Evolutionary conservation across 345 rosid species (phyloP).

Genomic region (Lepidium aucheri): DNA sequence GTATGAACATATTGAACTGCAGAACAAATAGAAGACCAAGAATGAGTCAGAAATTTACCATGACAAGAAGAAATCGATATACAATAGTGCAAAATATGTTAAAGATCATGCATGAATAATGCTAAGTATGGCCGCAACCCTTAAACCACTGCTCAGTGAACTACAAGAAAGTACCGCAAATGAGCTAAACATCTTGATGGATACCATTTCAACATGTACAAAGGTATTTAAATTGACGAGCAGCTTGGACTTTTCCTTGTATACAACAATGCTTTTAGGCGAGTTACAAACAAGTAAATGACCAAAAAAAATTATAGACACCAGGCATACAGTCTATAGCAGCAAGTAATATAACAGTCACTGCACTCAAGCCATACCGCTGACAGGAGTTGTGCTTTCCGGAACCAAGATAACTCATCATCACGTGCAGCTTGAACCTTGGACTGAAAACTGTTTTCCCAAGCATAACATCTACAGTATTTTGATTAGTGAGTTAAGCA

Average conservation of each 20-base stretch:
- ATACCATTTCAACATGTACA: background rate
- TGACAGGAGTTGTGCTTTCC: constrained; percentile 77
- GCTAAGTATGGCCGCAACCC: background rate
- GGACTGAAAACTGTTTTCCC: constrained; percentile 91
- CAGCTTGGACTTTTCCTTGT: background rate
- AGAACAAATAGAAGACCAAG: constrained; percentile 28
- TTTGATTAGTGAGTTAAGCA: constrained; percentile 15
- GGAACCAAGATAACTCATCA: constrained; percentile 95
- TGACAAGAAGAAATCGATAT: background rate
- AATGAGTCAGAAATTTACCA: constrained; percentile 22
- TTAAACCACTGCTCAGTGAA: background rate
- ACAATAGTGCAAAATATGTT: constrained; percentile 3
- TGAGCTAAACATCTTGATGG: background rate
- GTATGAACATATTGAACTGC: constrained; percentile 78
- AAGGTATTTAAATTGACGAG: background rate
- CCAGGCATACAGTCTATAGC: background rate
- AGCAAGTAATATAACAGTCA: constrained; percentile 15
- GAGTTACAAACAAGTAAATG: background rate
- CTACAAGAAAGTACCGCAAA: constrained; percentile 3
- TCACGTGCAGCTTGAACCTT: constrained; percentile 76
- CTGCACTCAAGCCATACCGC: constrained; percentile 49
- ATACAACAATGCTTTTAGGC: background rate
- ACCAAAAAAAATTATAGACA: background rate
- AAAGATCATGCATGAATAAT: background rate
- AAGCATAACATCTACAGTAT: constrained; percentile 82